Evolutionary conservation across 148 eudicot species (phyloP).

Genomic region (Beta vulgaris): DNA sequence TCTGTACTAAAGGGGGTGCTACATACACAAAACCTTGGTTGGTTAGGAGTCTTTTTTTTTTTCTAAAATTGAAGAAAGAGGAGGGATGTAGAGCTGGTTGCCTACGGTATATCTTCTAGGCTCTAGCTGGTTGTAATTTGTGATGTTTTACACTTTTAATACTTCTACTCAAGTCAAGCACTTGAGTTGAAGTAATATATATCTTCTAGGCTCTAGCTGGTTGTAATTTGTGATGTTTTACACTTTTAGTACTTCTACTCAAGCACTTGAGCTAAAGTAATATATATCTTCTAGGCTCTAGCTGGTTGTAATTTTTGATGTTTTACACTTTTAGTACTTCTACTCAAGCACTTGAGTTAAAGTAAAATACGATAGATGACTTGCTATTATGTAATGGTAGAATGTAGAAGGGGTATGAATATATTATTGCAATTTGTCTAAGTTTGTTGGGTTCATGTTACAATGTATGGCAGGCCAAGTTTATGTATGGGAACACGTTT

Average conservation of each 20-base stretch:
- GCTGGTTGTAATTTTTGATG: too few relatives aligned
- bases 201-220: too few relatives aligned
- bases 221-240: too few relatives aligned
- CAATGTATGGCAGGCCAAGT: constrained; percentile 70
- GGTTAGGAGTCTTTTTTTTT: not conserved
- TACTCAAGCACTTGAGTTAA: not conserved
- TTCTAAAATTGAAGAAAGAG: not conserved
- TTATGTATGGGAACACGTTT: constrained; percentile 80
- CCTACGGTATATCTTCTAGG: not conserved
- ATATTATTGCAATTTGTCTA: not conserved
- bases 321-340: not conserved
- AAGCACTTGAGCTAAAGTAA: too few relatives aligned
- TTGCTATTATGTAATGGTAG: not conserved
- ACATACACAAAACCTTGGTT: not conserved
- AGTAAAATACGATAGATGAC: not conserved
- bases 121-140: not conserved
- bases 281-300: too few relatives aligned
- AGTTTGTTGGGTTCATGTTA: constrained; percentile 19
- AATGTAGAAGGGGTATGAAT: not conserved
- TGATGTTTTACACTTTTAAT: too few relatives aligned
- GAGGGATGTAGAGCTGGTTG: not conserved
- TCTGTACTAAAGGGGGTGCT: not conserved
- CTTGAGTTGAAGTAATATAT: too few relatives aligned
- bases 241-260: too few relatives aligned
- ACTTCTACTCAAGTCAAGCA: too few relatives aligned